A percentile compares a stretch with the other conserved stretches of the same genome.
Evolutionary conservation across 768 basidiomycete species (phyloP).

Genomic region (Asterophora lycoperdoides): DNA sequence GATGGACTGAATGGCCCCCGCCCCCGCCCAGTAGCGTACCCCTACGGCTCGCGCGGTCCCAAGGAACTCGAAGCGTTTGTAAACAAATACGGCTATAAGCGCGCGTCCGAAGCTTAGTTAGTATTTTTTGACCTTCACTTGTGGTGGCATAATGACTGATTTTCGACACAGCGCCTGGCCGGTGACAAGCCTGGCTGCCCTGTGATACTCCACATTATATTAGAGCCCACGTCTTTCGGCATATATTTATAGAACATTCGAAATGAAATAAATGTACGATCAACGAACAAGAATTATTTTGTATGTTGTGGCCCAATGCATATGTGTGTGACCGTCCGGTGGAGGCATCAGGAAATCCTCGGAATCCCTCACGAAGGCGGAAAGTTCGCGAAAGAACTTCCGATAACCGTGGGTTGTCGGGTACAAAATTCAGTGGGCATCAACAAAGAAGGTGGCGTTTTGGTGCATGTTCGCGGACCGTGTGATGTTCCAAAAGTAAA

Average conservation of each 20-base stretch:
- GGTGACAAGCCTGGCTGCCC: conserved; percentile 57
- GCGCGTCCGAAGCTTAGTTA: conserved; percentile 68
- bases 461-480: neutral
- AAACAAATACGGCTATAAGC: conserved; percentile 70
- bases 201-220: conserved; percentile 30
- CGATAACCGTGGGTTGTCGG: too few relatives aligned
- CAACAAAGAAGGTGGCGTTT: too few relatives aligned
- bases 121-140: conserved; percentile 25
- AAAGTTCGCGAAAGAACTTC: too few relatives aligned
- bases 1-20: conserved; percentile 65
- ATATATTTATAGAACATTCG: conserved; percentile 6
- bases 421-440: too few relatives aligned
- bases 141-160: conserved; percentile 1
- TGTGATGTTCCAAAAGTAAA: neutral
- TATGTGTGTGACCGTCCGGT: neutral
- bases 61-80: conserved; percentile 77
- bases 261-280: conserved; percentile 13
- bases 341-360: neutral
- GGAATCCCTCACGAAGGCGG: neutral
- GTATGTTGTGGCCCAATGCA: conserved; percentile 8
- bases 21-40: conserved; percentile 75
- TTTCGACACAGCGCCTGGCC: conserved; percentile 61
- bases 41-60: conserved; percentile 96
- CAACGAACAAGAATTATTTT: conserved; percentile 5
- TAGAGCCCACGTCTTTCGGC: neutral